These are phyloP conservation scores for Platismatia glauca DNA, from an alignment of 495 filamentous ascomycete species.

Conservation along the genomic window DNA sequence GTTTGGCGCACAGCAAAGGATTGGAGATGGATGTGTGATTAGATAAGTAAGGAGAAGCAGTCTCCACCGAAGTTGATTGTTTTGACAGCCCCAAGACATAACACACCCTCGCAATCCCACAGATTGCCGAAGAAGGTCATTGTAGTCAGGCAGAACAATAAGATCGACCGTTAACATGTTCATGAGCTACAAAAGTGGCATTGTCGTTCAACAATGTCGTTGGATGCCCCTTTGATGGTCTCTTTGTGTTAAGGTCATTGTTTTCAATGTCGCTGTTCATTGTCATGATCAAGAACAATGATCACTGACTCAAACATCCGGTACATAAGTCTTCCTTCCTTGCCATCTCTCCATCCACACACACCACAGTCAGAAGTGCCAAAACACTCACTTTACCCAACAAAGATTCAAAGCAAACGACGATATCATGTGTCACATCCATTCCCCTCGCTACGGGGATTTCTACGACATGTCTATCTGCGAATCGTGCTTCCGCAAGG, in stretches of 20 bases:
- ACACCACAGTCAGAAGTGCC: neutral
- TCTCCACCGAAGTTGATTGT: neutral
- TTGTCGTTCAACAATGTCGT: neutral
- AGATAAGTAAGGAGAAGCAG: neutral
- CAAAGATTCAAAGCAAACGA: neutral
- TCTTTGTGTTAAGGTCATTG: neutral
- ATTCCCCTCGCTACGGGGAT: neutral
- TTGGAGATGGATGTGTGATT: neutral
- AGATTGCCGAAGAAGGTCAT: neutral
- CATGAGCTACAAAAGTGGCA: too few species aligned
- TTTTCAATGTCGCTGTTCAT: neutral
- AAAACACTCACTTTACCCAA: neutral
- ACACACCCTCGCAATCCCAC: neutral
- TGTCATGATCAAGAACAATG: neutral
- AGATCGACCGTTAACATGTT: neutral
- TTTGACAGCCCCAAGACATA: neutral
- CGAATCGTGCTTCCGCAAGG: neutral
- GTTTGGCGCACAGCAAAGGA: neutral
- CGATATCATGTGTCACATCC: too few species aligned
- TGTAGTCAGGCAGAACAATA: neutral
- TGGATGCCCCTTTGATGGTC: neutral
- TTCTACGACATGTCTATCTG: neutral
- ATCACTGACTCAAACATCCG: neutral
- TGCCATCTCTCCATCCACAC: neutral
- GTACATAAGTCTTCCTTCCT: neutral